Percentiles rank a stretch among this genome's conserved stretches.
phyloP scores from a whole-genome alignment of 352 stramenopile species.

The Globisporangium camurandrum region DNA sequence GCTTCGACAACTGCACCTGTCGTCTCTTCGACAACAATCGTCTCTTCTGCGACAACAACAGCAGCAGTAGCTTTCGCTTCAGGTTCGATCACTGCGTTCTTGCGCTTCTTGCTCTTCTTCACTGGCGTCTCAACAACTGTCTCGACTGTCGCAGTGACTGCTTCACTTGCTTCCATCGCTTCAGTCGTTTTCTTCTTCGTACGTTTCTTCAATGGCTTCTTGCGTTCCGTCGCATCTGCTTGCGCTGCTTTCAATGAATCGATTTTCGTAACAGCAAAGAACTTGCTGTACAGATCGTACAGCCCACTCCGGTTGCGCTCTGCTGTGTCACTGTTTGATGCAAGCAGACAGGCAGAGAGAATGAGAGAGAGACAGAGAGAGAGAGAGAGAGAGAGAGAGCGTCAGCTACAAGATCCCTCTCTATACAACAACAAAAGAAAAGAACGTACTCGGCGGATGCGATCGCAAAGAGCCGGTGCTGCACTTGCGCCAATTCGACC shows the following conservation, averaged over 20 bases:
- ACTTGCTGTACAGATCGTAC: slow-evolving; percentile 76
- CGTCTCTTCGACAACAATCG: too few relatives aligned
- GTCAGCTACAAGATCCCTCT: neutral
- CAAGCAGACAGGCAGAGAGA: too few relatives aligned
- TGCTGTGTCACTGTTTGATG: slow-evolving; percentile 49
- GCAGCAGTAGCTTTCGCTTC: slow-evolving; percentile 11
- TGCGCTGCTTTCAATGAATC: slow-evolving; percentile 61
- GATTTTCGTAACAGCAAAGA: slow-evolving; percentile 58
- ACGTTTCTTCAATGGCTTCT: slow-evolving; percentile 16
- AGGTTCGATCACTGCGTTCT: slow-evolving; percentile 21
- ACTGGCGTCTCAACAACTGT: slow-evolving; percentile 4
- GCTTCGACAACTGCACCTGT: neutral
- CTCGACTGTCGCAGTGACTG: neutral
- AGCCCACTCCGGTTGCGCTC: slow-evolving; percentile 73
- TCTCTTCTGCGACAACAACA: too few relatives aligned
- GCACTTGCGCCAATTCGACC: slow-evolving; percentile 53
- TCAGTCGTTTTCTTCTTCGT: too few relatives aligned
- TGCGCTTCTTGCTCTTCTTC: slow-evolving; percentile 39
- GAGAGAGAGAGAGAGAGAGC: neutral
- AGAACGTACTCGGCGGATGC: slow-evolving; percentile 60
- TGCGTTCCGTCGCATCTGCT: slow-evolving; percentile 24
- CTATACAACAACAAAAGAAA: neutral
- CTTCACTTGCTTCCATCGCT: too few relatives aligned
- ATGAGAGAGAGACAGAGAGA: slow-evolving; percentile 4
- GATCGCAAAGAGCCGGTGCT: slow-evolving; percentile 77